These are phyloP conservation scores for Naganishia vishniacii DNA, from an alignment of 768 basidiomycete genomes.

Conservation along the genomic window DNA sequence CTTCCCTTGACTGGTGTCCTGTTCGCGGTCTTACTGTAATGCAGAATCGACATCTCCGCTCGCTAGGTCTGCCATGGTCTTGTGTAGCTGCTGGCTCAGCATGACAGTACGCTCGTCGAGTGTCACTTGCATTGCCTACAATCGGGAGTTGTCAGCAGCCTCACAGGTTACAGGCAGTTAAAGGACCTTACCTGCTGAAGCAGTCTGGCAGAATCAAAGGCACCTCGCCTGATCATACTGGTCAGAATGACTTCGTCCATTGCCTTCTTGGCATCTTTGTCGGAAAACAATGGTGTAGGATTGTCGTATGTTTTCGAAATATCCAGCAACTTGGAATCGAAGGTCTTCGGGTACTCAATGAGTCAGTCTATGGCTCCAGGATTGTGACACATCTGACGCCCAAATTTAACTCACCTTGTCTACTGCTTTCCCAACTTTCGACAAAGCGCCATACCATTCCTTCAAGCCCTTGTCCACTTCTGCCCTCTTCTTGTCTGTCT, in stretches of 20 bases:
- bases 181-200: constrained; percentile 34
- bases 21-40: constrained; percentile 57
- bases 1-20: neutral
- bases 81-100: constrained; percentile 33
- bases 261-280: constrained; percentile 31
- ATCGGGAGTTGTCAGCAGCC: neutral
- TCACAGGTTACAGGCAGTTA: neutral
- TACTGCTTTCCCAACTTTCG: constrained; percentile 73
- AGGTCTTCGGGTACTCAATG: neutral
- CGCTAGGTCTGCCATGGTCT: constrained; percentile 34
- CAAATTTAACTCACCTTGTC: constrained; percentile 66
- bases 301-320: constrained; percentile 6
- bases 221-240: constrained; percentile 39
- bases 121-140: constrained; percentile 32
- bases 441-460: constrained; percentile 71
- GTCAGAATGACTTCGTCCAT: constrained; percentile 40
- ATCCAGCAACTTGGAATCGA: neutral
- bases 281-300: constrained; percentile 36
- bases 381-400: neutral
- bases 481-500: constrained; percentile 55
- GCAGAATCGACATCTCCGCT: constrained; percentile 56
- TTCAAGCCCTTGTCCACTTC: constrained; percentile 70
- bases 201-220: constrained; percentile 41
- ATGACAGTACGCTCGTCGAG: constrained; percentile 30
- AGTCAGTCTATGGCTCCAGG: too few relatives aligned